phyloP scores from a whole-genome alignment of 768 basidiomycete genomes.

The Naganishia antarctica region DNA sequence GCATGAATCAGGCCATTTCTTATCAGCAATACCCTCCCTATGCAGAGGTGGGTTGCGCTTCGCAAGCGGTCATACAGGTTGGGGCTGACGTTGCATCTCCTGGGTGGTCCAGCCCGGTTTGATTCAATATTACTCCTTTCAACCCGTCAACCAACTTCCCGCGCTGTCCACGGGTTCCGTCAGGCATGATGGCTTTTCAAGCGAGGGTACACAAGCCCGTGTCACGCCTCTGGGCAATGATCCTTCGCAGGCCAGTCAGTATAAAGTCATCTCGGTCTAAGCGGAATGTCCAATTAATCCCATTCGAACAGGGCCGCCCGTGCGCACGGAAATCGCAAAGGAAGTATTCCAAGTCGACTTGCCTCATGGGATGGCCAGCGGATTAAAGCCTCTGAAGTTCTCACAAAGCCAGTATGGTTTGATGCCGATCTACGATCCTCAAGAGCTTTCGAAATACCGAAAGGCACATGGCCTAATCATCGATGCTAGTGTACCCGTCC shows the following conservation, averaged over 20 bases:
- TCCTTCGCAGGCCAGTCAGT: too few species aligned
- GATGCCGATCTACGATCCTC: slow-evolving; percentile 18
- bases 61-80: too few species aligned
- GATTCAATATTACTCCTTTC: background rate
- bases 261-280: too few species aligned
- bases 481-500: background rate
- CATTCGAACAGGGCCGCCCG: background rate
- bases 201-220: too few species aligned
- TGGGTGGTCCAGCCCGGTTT: too few species aligned
- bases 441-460: slow-evolving; percentile 14
- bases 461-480: background rate
- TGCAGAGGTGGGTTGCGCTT: background rate
- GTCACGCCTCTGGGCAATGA: too few species aligned
- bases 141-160: too few species aligned
- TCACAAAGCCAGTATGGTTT: slow-evolving; percentile 9
- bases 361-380: background rate
- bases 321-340: background rate
- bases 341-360: background rate
- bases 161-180: too few species aligned
- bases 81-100: too few species aligned
- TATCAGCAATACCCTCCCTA: background rate
- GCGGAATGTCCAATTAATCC: background rate
- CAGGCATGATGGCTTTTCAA: too few species aligned
- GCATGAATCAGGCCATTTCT: too few species aligned
- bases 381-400: slow-evolving; percentile 6